Base-by-base conservation (phyloP, 495 filamentous ascomycete genomes). In the Hypoxylon rickii region DNA sequence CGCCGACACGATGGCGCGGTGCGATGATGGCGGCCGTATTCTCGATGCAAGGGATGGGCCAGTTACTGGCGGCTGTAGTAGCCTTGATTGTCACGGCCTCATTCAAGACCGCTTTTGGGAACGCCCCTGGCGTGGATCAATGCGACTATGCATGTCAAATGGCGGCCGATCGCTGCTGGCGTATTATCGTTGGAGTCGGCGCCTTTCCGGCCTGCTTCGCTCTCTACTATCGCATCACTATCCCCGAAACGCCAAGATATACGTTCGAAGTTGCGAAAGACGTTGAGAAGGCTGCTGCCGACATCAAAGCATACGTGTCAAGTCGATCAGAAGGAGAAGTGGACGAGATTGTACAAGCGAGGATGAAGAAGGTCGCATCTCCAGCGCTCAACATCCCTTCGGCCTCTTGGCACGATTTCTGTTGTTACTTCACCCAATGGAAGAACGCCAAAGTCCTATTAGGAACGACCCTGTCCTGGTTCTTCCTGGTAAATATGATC, bases 11-110 rank as follows among this genome's bases (percentile, higher is more conserved):
- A 67, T 90, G 87, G 86, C 79, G 90, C 47, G 90, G 90, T 43
- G 87, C 86, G 39, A 93, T 96, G 90, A 90, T 96, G 86, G 89
- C 82, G 11, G 79, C 87, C 5, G 89, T 96, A 29, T 94, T 96
- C 64, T 86, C 88, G 24, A 93, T 92, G 86, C 90, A 94, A 65
- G 89, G 89, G 31, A 78, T 90, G 50, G 90, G 90, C 39, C 79
- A 92, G 66, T 78, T 92, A 42, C 76, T 76, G 3, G 88, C 86
- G 33, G 87, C 88, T 1, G 72, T 93, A 6, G 76, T 91, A 10
- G 86, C 87, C 3, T 72, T 94, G 20, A 83, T 90, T 39, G 82
- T 89, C 31, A 87, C 83, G 0, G 69, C 76, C 10, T 86, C 82
- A 20, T 94, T 93, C 79, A 86, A 85, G 57, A 75, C 76, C 4